Conservation (phyloP, 2,329 filamentous ascomycete species). For the Botrytis porri region DNA sequence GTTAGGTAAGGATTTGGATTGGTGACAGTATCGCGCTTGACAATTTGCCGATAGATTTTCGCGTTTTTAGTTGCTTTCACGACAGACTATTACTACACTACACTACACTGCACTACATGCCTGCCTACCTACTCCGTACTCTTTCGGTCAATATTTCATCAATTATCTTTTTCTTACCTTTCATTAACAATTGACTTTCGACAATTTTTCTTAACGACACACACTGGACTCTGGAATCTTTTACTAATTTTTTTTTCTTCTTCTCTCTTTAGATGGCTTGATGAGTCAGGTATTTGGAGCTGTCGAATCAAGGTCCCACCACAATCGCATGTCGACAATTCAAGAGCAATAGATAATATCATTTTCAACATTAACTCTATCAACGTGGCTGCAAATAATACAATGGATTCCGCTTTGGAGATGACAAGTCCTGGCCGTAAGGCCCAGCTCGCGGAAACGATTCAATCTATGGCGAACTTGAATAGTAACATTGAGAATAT, state of each 20-base stretch:
- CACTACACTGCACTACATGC: neutral
- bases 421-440: conserved; percentile 35
- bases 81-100: neutral
- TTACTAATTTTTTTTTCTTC: conserved; percentile 19
- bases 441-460: conserved; percentile 35
- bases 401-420: conserved; percentile 32
- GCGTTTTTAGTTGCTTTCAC: conserved; percentile 10
- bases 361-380: conserved; percentile 4
- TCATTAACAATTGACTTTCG: conserved; percentile 1
- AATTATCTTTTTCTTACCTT: neutral
- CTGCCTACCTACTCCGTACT: neutral
- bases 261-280: conserved; percentile 33
- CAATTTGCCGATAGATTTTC: conserved; percentile 9
- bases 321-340: conserved; percentile 20
- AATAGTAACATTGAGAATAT: conserved; percentile 34
- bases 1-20: conserved; percentile 15
- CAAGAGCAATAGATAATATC: conserved; percentile 19
- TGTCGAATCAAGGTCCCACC: conserved; percentile 38
- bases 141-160: neutral
- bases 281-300: conserved; percentile 36
- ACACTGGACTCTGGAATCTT: neutral
- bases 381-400: conserved; percentile 27
- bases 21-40: conserved; percentile 15
- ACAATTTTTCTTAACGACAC: neutral
- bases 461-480: conserved; percentile 36